phyloP scores from a whole-genome alignment of 768 basidiomycete genomes.

The Trametes cingulata region DNA sequence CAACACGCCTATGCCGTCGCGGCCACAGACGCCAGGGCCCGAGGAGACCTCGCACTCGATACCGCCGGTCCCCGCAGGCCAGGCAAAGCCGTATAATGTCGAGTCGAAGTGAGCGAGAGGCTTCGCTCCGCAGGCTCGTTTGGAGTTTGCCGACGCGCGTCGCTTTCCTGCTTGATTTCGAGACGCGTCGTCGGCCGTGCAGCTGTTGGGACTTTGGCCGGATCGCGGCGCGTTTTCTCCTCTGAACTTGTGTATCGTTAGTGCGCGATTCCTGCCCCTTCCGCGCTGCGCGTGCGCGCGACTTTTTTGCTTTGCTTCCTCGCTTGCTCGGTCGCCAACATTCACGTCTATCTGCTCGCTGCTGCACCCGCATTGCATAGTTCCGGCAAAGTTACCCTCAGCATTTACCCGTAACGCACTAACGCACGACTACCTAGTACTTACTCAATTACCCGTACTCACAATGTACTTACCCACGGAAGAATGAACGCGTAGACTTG shows the following conservation, averaged over 20 bases:
- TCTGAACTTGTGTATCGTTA: constrained; percentile 2
- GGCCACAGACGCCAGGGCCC: constrained; percentile 60
- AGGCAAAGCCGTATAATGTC: constrained; percentile 8
- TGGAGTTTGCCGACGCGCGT: background rate
- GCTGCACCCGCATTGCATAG: background rate
- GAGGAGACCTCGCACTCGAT: constrained; percentile 3
- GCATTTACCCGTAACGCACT: constrained; percentile 1
- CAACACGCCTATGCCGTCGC: constrained; percentile 67
- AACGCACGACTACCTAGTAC: background rate
- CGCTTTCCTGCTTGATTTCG: background rate
- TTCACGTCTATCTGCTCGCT: background rate
- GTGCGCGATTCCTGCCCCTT: background rate
- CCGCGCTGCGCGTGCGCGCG: background rate
- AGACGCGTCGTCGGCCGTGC: background rate
- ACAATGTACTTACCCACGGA: constrained; percentile 12
- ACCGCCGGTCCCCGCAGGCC: background rate
- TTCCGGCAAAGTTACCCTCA: background rate
- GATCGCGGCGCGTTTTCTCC: background rate
- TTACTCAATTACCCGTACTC: constrained; percentile 12
- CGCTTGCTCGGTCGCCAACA: no score
- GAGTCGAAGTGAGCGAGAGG: constrained; percentile 7
- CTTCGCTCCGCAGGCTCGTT: background rate
- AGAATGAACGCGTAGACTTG: constrained; percentile 9
- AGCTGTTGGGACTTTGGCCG: constrained; percentile 9
- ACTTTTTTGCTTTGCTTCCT: background rate